Conservation (phyloP, 495 filamentous ascomycete species). For the Pyrenula aspistea region DNA sequence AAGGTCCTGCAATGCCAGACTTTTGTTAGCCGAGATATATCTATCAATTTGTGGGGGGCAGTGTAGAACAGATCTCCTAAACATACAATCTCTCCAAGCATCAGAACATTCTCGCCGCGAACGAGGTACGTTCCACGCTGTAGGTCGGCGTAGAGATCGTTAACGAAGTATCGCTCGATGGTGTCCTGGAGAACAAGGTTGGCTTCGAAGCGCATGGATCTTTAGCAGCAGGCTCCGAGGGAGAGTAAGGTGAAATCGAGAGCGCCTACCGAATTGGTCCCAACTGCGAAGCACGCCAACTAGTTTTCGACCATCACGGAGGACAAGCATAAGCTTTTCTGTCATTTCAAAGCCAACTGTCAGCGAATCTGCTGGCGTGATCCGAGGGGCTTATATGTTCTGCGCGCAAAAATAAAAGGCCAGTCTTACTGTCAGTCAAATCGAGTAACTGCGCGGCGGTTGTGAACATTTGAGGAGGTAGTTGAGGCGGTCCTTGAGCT, state of each 20-base stretch:
- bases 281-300: constrained; percentile 88
- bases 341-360: constrained; percentile 8
- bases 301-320: constrained; percentile 87
- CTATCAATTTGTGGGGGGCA: background rate
- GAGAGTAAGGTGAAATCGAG: background rate
- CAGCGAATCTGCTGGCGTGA: constrained; percentile 5
- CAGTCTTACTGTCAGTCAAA: constrained; percentile 80
- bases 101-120: constrained; percentile 82
- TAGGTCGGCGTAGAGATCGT: constrained; percentile 66
- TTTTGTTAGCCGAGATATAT: constrained; percentile 4
- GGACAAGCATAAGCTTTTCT: constrained; percentile 87
- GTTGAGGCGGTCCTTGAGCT: constrained; percentile 31
- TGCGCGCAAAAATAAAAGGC: constrained; percentile 8
- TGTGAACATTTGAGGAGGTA: constrained; percentile 84
- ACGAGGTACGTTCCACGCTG: constrained; percentile 76
- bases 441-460: constrained; percentile 91
- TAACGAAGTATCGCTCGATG: constrained; percentile 68
- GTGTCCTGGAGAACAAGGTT: constrained; percentile 92
- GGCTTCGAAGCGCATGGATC: constrained; percentile 42
- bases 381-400: no score
- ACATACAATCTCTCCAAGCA: constrained; percentile 81
- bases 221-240: constrained; percentile 5
- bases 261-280: constrained; percentile 84
- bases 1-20: constrained; percentile 46
- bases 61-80: background rate